Percentiles rank a stretch among this genome's conserved stretches.
Conservation (phyloP, 2,329 filamentous ascomycete species). For the Cryphonectria carpinicola region DNA sequence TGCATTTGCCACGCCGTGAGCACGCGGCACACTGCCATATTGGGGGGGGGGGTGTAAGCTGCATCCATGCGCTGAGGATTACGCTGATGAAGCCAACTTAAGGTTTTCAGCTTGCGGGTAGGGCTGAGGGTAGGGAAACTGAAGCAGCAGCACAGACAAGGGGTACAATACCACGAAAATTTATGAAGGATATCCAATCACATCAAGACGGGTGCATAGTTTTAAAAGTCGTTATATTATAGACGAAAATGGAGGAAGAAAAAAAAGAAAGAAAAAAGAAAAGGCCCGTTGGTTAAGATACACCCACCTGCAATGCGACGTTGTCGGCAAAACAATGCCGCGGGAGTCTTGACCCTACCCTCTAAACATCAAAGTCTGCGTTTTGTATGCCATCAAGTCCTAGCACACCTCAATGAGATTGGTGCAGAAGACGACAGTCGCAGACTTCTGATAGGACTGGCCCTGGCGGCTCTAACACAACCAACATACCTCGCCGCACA, state of each 20-base stretch:
- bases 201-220: neutral
- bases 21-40: neutral
- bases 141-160: neutral
- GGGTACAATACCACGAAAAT: neutral
- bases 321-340: neutral
- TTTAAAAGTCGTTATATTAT: neutral
- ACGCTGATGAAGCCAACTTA: neutral
- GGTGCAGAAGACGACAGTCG: neutral
- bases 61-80: neutral
- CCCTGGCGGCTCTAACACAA: neutral
- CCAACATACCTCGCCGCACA: neutral
- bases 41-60: neutral
- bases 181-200: neutral
- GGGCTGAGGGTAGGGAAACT: neutral
- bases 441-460: neutral
- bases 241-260: neutral
- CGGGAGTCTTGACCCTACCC: neutral
- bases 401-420: neutral
- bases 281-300: neutral
- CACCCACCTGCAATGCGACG: too few species aligned
- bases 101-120: neutral
- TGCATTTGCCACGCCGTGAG: constrained; percentile 1
- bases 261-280: neutral
- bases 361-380: neutral
- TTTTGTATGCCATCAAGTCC: neutral